Evolutionary conservation across 2,329 filamentous ascomycete species (phyloP), one percentile per base, ranked within the genome.

Genomic region (Stemphylium lycopersici): DNA sequence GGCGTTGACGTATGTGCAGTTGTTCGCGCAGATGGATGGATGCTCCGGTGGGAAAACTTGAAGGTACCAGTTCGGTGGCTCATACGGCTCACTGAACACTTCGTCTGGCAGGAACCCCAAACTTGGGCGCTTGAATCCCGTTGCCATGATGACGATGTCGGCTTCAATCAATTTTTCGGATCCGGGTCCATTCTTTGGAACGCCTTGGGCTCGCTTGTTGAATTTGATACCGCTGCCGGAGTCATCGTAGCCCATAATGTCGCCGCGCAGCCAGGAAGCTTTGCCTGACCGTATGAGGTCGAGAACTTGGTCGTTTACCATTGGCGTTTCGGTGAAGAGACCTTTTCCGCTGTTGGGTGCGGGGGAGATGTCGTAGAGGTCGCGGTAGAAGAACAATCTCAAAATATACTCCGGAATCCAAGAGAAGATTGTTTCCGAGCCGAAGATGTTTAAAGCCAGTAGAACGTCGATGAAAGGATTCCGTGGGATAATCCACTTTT

Each of bases 401-500:
- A 96, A 83, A 0, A 96, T 77, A 39, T 80, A 80, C 72, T 96
- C 91, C 0, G 91, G 91, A 34, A 96, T 88, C 80, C 87, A 91
- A 0, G 88, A 91, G 15, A 95, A 76, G 0, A 83, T 71, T 0
- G 89, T 95, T 73, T 95, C 89, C 39, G 88, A 85, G 1, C 90
- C 91, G 55, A 93, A 87, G 46, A 95, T 83, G 72, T 96, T 96
- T 65, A 91, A 77, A 2, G 89, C 84, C 1, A 96, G 82, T 1
- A 96, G 79, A 1, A 84, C 80, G 69, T 96, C 87, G 45, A 95
- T 81, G 38, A 95, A 43, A 0, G 90, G 79, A 61, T 96, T 95
- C 7, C 91, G 84, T 0, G 91, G 91, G 47, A 93, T 93, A 58
- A 95, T 90, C 90, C 90, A 93, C 72, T 93, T 95, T 65, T 93